These are phyloP conservation scores for Boeremia lycopersici DNA, from an alignment of 2,329 filamentous ascomycete species.

Conservation along the genomic window DNA sequence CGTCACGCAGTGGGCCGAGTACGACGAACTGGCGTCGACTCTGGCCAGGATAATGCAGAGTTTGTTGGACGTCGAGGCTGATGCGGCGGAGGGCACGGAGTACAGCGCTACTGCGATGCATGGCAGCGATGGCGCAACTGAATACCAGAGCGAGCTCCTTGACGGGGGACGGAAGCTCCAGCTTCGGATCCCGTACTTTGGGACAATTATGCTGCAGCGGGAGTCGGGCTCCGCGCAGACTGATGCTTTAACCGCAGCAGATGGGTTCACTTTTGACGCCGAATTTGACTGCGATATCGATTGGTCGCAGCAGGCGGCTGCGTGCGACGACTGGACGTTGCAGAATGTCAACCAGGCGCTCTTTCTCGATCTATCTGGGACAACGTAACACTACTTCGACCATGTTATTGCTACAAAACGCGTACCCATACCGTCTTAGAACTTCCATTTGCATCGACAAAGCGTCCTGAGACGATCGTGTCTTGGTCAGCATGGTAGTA, in stretches of 20 bases:
- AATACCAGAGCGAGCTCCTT: conserved; percentile 29
- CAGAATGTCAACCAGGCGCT: conserved; percentile 18
- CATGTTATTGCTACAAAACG: no score
- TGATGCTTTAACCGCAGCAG: not conserved
- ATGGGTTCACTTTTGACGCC: not conserved
- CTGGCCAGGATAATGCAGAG: conserved; percentile 19
- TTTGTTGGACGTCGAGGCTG: conserved; percentile 25
- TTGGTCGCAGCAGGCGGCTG: not conserved
- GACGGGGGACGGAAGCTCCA: conserved; percentile 11
- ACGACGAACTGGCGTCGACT: conserved; percentile 16
- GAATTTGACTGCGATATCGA: not conserved
- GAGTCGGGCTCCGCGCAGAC: not conserved
- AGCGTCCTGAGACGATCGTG: no score
- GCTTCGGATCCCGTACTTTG: conserved; percentile 25
- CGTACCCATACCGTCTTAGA: no score
- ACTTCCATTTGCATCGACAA: no score
- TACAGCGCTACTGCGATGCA: conserved; percentile 23
- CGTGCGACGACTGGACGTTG: conserved; percentile 19
- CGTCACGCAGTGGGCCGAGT: conserved; percentile 12
- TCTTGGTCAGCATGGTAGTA: no score
- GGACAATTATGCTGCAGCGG: conserved; percentile 25
- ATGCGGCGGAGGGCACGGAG: conserved; percentile 10
- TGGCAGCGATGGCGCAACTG: conserved; percentile 20
- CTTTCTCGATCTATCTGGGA: not conserved
- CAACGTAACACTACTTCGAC: not conserved